Evolutionary conservation across 495 filamentous ascomycete genomes (phyloP).

Genomic region (Penicillium chermesinum): DNA sequence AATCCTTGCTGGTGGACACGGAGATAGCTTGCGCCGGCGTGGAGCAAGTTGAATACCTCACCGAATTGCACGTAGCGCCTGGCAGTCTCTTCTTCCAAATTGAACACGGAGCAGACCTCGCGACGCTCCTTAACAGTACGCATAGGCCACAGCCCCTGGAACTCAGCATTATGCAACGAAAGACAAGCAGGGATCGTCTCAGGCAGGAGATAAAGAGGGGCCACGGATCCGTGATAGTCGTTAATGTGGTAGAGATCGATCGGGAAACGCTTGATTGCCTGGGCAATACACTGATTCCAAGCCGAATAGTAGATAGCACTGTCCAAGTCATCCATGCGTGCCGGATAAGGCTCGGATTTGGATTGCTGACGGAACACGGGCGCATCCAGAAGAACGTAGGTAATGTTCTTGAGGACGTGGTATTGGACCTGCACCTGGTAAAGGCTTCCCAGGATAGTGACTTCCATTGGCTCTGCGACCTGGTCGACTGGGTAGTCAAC

Average conservation of each 20-base stretch:
- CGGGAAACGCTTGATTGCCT: conserved; percentile 55
- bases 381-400: conserved; percentile 65
- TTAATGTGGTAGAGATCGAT: conserved; percentile 77
- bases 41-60: conserved; percentile 66
- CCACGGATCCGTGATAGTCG: conserved; percentile 72
- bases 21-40: conserved; percentile 67
- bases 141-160: conserved; percentile 75
- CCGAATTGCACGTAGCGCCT: conserved; percentile 54
- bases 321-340: conserved; percentile 70
- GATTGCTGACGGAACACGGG: conserved; percentile 68
- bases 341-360: conserved; percentile 62
- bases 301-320: conserved; percentile 67
- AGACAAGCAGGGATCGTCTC: conserved; percentile 44
- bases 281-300: conserved; percentile 67
- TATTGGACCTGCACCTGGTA: conserved; percentile 66
- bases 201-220: conserved; percentile 66
- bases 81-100: conserved; percentile 41
- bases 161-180: conserved; percentile 64
- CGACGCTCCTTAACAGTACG: conserved; percentile 59
- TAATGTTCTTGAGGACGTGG: conserved; percentile 62
- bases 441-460: conserved; percentile 56
- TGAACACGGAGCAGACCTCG: conserved; percentile 69
- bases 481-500: conserved; percentile 61
- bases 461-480: conserved; percentile 55
- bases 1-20: conserved; percentile 72